Base-by-base conservation (phyloP, 768 basidiomycete species). In the Coprinellus micaceus region DNA sequence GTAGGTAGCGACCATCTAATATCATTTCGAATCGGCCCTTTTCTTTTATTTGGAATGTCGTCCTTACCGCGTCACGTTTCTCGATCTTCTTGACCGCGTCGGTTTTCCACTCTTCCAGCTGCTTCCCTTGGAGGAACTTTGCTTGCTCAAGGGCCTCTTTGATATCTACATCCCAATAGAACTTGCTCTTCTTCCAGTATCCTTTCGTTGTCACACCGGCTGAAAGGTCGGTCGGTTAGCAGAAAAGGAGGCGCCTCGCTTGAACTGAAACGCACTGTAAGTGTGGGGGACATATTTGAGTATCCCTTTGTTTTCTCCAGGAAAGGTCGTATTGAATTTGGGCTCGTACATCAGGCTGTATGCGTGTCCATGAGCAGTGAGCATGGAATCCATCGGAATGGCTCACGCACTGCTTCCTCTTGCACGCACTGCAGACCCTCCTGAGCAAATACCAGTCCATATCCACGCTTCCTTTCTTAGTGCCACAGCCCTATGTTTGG, bases 91-190 rank as follows among this genome's bases (percentile, higher is more conserved):
- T 63, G 11, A 66, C 58, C 19, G 70, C 36, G 17, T 59, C 61
- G 40, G 67, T 56, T 13, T 66, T 56, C 0, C 52, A 53, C 5
- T 6, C 33, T 33, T 33, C 33, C 13, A 33, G 33, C 13, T 33
- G 7, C 26, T 10, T 28, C 26, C 26, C n/a, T 3, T 66, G 54
- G 11, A 63, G 58, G 0, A 2, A 53, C 1, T 28, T 63, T 17
- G 68, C 59, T 25, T 51, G 55, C 12, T 22, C 10, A 4, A 61
- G 58, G 53, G 73, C 66, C 2, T 60, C 43, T 7, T 61, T 46
- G 19, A 76, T 63, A 49, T 75, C 74, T 3, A 41, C 26, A 19
- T 60, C 61, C 74, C 72, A 75, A 58, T 68, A 75, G 46, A 65
- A 75, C 36, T 63, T 63, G 49, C 69, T 72, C 9, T n/a, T n/a